Percentiles rank a stretch among this genome's conserved stretches.
phyloP scores from a whole-genome alignment of 192 early-diverging fungal species.

The Backusella macrospora region DNA sequence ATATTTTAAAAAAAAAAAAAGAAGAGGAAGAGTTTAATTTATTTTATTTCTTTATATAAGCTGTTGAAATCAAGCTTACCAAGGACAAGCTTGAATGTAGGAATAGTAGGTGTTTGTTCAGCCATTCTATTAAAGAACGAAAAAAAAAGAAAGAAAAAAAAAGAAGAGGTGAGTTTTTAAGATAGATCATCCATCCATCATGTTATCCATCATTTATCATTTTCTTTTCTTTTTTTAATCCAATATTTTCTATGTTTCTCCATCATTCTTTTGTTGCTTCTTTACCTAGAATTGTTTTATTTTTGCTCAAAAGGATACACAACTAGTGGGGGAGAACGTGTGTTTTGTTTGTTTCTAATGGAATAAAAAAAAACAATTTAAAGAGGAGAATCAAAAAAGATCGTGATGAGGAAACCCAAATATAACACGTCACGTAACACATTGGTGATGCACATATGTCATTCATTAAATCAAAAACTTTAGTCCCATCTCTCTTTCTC shows the following conservation, averaged over 20 bases:
- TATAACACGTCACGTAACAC: no score
- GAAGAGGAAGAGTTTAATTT: neutral
- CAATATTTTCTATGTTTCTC: neutral
- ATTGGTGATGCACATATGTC: no score
- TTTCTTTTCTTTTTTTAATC: no score
- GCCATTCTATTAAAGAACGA: constrained; percentile 25
- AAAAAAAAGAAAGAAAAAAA: no score
- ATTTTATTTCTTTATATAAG: neutral
- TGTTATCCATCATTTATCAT: neutral
- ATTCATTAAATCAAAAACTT: no score
- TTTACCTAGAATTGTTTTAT: neutral
- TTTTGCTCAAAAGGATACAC: neutral
- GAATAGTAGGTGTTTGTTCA: constrained; percentile 47
- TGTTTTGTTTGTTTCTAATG: no score
- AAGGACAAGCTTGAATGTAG: constrained; percentile 91
- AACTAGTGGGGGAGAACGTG: no score
- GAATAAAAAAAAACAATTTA: no score
- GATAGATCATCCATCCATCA: neutral
- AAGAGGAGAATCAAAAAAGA: no score
- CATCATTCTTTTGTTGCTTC: neutral
- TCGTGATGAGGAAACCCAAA: no score
- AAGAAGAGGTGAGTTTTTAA: no score
- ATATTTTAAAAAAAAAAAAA: constrained; percentile 19
- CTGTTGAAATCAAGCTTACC: constrained; percentile 49
- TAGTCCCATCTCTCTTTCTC: no score